Percentiles rank a stretch among this genome's conserved stretches.
phyloP scores from a whole-genome alignment of 176 grass and related monocot genomes.

The Triticum urartu region DNA sequence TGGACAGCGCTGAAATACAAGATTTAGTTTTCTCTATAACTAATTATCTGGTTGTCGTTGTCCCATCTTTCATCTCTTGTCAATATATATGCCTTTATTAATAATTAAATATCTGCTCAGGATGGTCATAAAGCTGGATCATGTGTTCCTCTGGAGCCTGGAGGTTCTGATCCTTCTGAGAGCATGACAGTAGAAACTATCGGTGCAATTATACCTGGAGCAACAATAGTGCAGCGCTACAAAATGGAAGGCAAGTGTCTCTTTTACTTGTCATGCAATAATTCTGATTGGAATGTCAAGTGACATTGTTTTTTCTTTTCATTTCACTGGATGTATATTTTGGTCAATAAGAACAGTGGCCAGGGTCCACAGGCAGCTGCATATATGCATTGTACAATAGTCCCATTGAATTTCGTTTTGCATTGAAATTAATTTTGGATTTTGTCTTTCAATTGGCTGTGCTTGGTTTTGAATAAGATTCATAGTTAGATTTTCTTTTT shows the following conservation, averaged over 20 bases:
- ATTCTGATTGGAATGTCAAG: slow-evolving; percentile 3
- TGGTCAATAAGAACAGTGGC: slow-evolving; percentile 16
- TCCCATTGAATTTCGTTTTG: neutral
- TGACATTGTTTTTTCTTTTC: neutral
- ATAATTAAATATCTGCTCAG: slow-evolving; percentile 41
- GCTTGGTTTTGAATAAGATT: slow-evolving; percentile 6
- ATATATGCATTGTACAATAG: slow-evolving; percentile 4
- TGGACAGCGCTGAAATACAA: neutral
- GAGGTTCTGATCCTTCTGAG: slow-evolving; percentile 93
- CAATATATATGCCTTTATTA: neutral
- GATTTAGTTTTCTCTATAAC: slow-evolving; percentile 7
- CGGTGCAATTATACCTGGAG: slow-evolving; percentile 83
- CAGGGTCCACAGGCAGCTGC: neutral
- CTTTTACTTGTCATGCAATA: slow-evolving; percentile 13
- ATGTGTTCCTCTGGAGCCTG: slow-evolving; percentile 71
- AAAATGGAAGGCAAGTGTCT: slow-evolving; percentile 80
- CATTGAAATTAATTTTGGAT: neutral
- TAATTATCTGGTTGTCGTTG: slow-evolving; percentile 12
- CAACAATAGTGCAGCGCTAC: slow-evolving; percentile 74
- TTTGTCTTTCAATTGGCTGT: neutral
- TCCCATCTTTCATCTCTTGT: neutral
- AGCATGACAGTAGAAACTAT: slow-evolving; percentile 92
- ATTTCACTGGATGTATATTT: slow-evolving; percentile 5
- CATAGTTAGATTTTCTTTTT: neutral
- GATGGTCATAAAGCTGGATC: slow-evolving; percentile 88